phyloP scores from a whole-genome alignment of 2,329 filamentous ascomycete species.

The Shiraia bambusicola region DNA sequence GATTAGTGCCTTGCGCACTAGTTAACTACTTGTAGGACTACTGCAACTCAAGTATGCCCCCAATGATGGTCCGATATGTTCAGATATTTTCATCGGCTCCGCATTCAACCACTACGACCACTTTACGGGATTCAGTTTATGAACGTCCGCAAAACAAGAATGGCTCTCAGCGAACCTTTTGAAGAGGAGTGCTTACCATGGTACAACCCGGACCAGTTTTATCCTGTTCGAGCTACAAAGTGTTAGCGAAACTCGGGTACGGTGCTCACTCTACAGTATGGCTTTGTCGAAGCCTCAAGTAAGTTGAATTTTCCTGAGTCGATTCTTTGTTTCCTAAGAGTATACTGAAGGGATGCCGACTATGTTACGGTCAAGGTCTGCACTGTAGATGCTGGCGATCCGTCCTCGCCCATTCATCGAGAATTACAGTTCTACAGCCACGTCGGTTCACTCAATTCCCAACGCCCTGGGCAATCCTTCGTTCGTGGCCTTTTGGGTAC shows the following conservation, averaged over 20 bases:
- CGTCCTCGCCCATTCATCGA: slow-evolving; percentile 16
- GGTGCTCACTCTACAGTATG: slow-evolving; percentile 31
- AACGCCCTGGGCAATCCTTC: slow-evolving; percentile 24
- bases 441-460: slow-evolving; percentile 25
- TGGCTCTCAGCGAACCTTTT: slow-evolving; percentile 21
- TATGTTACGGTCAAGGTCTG: slow-evolving; percentile 25
- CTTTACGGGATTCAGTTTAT: no score
- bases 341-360: slow-evolving; percentile 16
- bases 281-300: slow-evolving; percentile 28
- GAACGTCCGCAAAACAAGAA: slow-evolving; percentile 19
- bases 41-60: no score
- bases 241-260: slow-evolving; percentile 31
- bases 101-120: no score
- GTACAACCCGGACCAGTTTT: slow-evolving; percentile 24
- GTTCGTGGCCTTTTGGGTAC: slow-evolving; percentile 20
- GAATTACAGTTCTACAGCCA: slow-evolving; percentile 29
- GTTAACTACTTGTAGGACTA: no score
- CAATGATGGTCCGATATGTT: no score
- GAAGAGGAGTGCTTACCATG: slow-evolving; percentile 23
- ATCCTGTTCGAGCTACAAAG: slow-evolving; percentile 28
- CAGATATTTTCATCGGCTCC: no score
- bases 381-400: slow-evolving; percentile 15
- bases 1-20: no score
- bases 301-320: slow-evolving; percentile 20
- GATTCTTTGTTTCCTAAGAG: slow-evolving; percentile 17